Conservation (phyloP, 768 basidiomycete species). For the Trametes cubensis region DNA sequence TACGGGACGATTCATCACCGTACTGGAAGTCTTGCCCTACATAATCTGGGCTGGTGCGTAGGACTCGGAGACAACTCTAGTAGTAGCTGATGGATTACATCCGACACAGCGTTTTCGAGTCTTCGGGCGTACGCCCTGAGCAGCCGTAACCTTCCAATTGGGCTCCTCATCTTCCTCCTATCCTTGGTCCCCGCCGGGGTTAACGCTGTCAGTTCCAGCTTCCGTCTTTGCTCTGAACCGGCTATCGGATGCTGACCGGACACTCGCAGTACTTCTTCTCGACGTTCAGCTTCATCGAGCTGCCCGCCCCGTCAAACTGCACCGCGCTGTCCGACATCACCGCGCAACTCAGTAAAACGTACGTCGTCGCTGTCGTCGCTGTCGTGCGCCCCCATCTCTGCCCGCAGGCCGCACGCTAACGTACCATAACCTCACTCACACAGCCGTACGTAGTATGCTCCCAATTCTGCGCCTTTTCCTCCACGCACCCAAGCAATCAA, state of each 20-base stretch:
- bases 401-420: too few species aligned
- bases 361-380: background rate
- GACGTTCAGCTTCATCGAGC: conserved; percentile 7
- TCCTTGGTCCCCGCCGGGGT: conserved; percentile 9
- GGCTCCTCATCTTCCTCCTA: background rate
- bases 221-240: too few species aligned
- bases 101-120: conserved; percentile 2
- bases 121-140: conserved; percentile 11
- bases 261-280: conserved; percentile 12
- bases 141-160: conserved; percentile 4
- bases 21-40: conserved; percentile 9
- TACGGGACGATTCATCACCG: conserved; percentile 6
- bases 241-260: background rate
- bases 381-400: background rate
- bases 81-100: background rate
- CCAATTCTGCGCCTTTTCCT: too few species aligned
- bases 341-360: conserved; percentile 7
- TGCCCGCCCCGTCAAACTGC: conserved; percentile 8
- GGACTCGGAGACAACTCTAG: background rate
- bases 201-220: conserved; percentile 7
- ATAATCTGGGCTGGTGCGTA: conserved; percentile 13
- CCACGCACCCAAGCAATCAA: too few species aligned
- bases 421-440: background rate
- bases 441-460: conserved; percentile 3
- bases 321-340: conserved; percentile 15